These are phyloP conservation scores for Lactarius hengduanensis DNA, from an alignment of 768 basidiomycete species.

Conservation along the genomic window DNA sequence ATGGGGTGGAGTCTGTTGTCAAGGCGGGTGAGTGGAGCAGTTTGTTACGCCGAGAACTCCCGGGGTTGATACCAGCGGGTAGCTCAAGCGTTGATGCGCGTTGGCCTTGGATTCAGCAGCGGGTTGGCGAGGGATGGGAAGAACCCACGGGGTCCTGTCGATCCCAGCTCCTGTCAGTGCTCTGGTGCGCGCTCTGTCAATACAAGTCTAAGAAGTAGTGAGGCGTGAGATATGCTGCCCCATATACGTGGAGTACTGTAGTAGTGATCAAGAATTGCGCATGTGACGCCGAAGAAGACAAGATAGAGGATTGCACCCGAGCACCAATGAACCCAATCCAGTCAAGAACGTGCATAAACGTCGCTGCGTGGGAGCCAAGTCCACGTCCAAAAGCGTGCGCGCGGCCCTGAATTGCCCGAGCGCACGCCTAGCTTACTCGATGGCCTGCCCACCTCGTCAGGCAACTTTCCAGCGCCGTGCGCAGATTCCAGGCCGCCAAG, in stretches of 20 bases:
- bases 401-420: slow-evolving; percentile 55
- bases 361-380: not conserved
- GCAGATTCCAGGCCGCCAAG: slow-evolving; percentile 58
- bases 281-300: not conserved
- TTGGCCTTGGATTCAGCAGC: not conserved
- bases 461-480: slow-evolving; percentile 60
- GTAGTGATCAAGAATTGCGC: not conserved
- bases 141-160: not conserved
- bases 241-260: not conserved
- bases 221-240: not conserved
- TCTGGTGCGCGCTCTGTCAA: not conserved
- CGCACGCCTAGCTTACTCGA: slow-evolving; percentile 76
- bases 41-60: too few species aligned
- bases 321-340: not conserved
- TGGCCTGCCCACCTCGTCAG: slow-evolving; percentile 66
- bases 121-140: not conserved
- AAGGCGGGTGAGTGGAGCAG: too few species aligned
- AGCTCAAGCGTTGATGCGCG: not conserved
- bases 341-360: not conserved
- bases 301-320: not conserved
- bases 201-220: not conserved
- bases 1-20: not conserved
- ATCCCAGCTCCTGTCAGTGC: not conserved
- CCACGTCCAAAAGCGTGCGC: not conserved
- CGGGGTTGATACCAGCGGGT: too few species aligned